Percentiles rank a stretch among this genome's conserved stretches.
phyloP scores from a whole-genome alignment of 2,329 filamentous ascomycete genomes.

The Lomentospora prolificans region DNA sequence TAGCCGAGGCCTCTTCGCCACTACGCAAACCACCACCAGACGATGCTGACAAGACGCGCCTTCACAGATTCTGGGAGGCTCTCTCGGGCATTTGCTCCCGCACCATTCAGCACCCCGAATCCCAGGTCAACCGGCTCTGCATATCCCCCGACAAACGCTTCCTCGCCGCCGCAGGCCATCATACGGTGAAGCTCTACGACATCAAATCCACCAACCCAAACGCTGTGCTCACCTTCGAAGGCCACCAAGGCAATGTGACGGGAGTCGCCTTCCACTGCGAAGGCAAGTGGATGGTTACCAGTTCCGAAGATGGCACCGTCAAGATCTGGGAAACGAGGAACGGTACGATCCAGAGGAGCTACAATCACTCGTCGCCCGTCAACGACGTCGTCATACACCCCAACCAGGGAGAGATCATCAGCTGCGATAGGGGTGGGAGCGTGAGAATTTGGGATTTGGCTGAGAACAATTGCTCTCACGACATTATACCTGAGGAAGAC shows the following conservation, averaged over 20 bases:
- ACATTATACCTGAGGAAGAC: slow-evolving; percentile 93
- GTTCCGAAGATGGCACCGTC: slow-evolving; percentile 90
- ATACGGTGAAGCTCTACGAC: slow-evolving; percentile 94
- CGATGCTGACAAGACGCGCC: slow-evolving; percentile 5
- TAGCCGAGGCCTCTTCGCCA: no score
- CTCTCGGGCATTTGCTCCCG: slow-evolving; percentile 95
- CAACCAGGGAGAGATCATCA: slow-evolving; percentile 96
- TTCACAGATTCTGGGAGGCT: slow-evolving; percentile 86
- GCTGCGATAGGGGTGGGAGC: slow-evolving; percentile 85
- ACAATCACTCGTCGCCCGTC: slow-evolving; percentile 77
- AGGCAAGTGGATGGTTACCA: slow-evolving; percentile 99
- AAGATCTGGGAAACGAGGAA: slow-evolving; percentile 94
- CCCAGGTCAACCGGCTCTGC: slow-evolving; percentile 94
- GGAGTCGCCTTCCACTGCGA: slow-evolving; percentile 97
- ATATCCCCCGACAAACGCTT: slow-evolving; percentile 98
- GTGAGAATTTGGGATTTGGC: slow-evolving; percentile 94
- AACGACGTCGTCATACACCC: slow-evolving; percentile 99
- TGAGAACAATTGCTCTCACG: slow-evolving; percentile 93
- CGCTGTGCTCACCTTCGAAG: slow-evolving; percentile 86
- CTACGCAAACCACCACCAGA: slow-evolving; percentile 8
- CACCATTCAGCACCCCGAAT: slow-evolving; percentile 96
- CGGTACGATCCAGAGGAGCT: slow-evolving; percentile 82
- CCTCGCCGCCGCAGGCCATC: slow-evolving; percentile 68
- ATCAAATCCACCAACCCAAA: slow-evolving; percentile 98
- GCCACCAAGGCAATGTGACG: slow-evolving; percentile 91